Evolutionary conservation across 768 basidiomycete genomes (phyloP), one percentile per base, ranked within the genome.

Genomic region (Pisolithus albus): DNA sequence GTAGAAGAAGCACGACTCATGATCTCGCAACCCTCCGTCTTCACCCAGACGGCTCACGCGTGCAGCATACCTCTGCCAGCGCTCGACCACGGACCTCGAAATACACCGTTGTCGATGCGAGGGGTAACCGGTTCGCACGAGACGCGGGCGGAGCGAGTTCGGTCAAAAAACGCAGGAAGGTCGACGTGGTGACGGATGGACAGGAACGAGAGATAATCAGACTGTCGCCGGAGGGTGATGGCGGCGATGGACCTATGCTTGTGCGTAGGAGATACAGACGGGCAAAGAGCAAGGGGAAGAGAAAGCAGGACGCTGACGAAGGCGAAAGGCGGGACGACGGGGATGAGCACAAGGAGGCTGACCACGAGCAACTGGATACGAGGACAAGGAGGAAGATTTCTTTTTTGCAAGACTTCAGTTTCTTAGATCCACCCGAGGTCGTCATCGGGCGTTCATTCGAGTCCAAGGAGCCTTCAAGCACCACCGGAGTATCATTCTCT

Each of bases 1-100:
- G 68, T 9, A 64, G 66, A 43, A 62, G 67, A 48, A 81, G 69
- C 53, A 85, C 84, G 1, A 76, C 85, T 18, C 83, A 80, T 62
- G 86, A 88, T 61, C 73, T 80, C 34, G 72, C 84, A 0, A 73
- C 76, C 40, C 77, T 87, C n/a, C 78, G 82, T 32, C 62, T 88
- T 4, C 84, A 81, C 52, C 76, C 79, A 19, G 79, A 85, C 59
- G 85, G 84, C 5, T 73, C 74, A 21, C 80, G 84, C 38, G 80
- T 86, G 4, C 69, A 75, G 41, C 77, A 72, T 51, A 65, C 66
- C n/a, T 61, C 71, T 4, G 55, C 47, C 5, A 78, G 75, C 39
- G 52, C 62, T 2, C 59, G 63, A 23, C 61, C 57, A 6, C 67
- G 72, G 51, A 70, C 65, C 28, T 69, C 72, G 16, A 65, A 57